A percentile compares a stretch with the other conserved stretches of the same genome.
These are phyloP conservation scores for Neltuma alba DNA, from an alignment of 306 rosid genomes.

Conservation along the genomic window DNA sequence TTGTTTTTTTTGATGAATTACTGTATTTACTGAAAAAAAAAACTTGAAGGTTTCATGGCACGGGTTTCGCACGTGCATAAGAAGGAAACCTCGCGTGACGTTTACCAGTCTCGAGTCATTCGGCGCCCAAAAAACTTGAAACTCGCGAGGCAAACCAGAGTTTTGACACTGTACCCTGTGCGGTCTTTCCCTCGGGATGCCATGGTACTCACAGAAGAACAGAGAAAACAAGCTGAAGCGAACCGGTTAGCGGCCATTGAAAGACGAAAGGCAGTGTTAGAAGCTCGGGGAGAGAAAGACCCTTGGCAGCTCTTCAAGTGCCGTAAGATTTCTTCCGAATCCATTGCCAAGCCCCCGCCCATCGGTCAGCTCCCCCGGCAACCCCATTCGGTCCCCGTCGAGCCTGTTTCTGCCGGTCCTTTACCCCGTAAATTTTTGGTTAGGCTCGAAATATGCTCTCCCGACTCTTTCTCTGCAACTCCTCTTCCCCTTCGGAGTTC, in stretches of 20 bases:
- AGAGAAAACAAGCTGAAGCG: conserved; percentile 66
- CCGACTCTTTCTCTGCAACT: conserved; percentile 68
- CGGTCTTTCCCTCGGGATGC: not conserved
- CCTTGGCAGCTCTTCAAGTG: conserved; percentile 79
- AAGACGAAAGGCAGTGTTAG: conserved; percentile 66
- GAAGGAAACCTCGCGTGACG: not conserved
- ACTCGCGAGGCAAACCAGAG: not conserved
- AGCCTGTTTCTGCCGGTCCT: conserved; percentile 4
- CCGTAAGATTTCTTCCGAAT: conserved; percentile 54
- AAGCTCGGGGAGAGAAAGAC: conserved; percentile 39
- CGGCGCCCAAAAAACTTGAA: not conserved
- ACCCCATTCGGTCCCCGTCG: not conserved
- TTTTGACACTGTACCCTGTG: not conserved
- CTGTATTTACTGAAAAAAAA: no score
- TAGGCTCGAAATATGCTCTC: conserved; percentile 76
- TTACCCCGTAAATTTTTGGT: conserved; percentile 51
- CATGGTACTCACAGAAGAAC: conserved; percentile 79
- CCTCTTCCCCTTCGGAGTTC: conserved; percentile 46
- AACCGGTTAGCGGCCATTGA: conserved; percentile 81
- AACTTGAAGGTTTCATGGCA: no score
- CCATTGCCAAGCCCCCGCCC: conserved; percentile 13
- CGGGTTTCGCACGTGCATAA: not conserved
- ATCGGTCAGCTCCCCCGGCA: not conserved
- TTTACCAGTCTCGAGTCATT: not conserved
- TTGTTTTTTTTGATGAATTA: no score